Evolutionary conservation across 441 rosid species (phyloP).

Genomic region (Adansonia madagascariensis): DNA sequence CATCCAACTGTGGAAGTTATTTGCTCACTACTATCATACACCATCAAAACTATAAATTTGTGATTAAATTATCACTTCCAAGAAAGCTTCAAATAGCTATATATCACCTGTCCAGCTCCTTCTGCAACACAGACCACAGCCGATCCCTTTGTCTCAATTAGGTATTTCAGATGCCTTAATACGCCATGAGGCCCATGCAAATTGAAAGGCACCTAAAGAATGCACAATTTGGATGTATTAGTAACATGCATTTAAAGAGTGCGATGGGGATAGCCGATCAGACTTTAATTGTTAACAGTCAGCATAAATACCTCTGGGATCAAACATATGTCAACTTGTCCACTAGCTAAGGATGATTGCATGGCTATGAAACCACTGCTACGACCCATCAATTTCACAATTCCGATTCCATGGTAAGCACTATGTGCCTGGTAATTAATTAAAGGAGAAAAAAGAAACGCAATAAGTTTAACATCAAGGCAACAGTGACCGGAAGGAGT

Average conservation of each 20-base stretch:
- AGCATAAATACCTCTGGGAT: conserved; percentile 81
- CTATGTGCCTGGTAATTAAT: conserved; percentile 72
- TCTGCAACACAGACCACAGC: conserved; percentile 96
- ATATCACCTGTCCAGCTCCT: conserved; percentile 93
- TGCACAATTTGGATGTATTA: conserved; percentile 10
- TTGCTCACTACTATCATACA: neutral
- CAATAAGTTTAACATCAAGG: conserved; percentile 16
- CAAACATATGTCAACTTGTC: conserved; percentile 93
- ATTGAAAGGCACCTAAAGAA: conserved; percentile 70
- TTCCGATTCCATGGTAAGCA: conserved; percentile 93
- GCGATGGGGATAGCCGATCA: conserved; percentile 21
- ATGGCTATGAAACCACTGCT: conserved; percentile 95
- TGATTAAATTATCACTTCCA: conserved; percentile 3
- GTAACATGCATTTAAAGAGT: neutral
- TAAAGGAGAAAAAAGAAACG: neutral
- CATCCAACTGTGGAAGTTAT: neutral
- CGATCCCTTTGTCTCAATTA: conserved; percentile 89
- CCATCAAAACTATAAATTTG: conserved; percentile 3
- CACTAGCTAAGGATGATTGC: conserved; percentile 97
- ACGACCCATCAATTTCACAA: conserved; percentile 98
- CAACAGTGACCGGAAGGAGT: conserved; percentile 25
- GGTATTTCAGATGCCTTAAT: conserved; percentile 77
- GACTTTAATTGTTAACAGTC: conserved; percentile 19
- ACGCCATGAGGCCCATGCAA: conserved; percentile 91
- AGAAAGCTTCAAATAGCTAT: conserved; percentile 10